Conservation (phyloP, 2,329 filamentous ascomycete genomes). For the Aphanoascus verrucosus region DNA sequence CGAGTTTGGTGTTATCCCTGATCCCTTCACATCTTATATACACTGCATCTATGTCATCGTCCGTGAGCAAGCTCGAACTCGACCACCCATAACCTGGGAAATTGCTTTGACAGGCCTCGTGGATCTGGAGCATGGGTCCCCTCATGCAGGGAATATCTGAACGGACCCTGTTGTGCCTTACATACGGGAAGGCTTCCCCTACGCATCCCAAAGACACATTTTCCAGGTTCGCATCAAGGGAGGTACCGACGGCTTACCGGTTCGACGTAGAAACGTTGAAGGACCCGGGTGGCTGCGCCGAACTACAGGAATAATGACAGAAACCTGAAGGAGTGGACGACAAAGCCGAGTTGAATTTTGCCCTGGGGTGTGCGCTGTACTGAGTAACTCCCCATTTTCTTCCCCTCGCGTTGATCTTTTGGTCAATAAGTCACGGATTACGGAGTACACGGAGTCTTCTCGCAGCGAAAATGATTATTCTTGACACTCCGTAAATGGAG, state of each 20-base stretch:
- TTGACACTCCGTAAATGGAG: too few species aligned
- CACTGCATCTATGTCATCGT: not conserved
- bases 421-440: too few species aligned
- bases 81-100: slow-evolving; percentile 2
- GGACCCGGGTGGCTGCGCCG: not conserved
- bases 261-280: slow-evolving; percentile 1
- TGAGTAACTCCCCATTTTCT: too few species aligned
- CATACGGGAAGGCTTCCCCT: slow-evolving; percentile 10
- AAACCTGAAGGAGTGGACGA: too few species aligned
- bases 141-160: not conserved
- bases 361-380: too few species aligned
- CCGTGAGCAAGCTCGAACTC: not conserved
- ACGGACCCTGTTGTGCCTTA: slow-evolving; percentile 7
- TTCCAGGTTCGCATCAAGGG: not conserved
- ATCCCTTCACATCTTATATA: slow-evolving; percentile 1
- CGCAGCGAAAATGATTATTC: too few species aligned
- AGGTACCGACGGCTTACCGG: slow-evolving; percentile 8
- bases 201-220: not conserved
- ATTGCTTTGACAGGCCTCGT: slow-evolving; percentile 9
- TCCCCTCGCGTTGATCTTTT: too few species aligned
- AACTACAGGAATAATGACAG: too few species aligned
- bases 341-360: too few species aligned
- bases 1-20: not conserved
- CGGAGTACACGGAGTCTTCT: too few species aligned
- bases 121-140: slow-evolving; percentile 5